Percentiles rank a stretch among this genome's conserved stretches.
Evolutionary conservation across 2,329 filamentous ascomycete genomes (phyloP).

Genomic region (Alternaria rosae): DNA sequence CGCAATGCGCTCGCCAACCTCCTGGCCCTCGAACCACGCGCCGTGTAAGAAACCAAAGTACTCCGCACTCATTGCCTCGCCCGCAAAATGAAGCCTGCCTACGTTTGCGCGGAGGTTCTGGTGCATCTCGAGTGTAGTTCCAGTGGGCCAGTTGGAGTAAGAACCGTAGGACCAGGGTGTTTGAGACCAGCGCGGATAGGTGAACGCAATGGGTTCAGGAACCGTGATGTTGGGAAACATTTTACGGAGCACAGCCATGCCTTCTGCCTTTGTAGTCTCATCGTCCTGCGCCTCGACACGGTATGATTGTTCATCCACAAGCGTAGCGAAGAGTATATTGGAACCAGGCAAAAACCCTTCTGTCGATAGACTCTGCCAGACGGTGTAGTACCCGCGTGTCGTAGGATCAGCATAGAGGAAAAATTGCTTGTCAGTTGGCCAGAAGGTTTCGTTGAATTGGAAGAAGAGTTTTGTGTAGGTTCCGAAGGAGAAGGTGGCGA

Average conservation of each 20-base stretch:
- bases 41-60: slow-evolving; percentile 72
- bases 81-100: slow-evolving; percentile 68
- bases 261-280: slow-evolving; percentile 63
- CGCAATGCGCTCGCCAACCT: slow-evolving; percentile 43
- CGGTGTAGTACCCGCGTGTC: slow-evolving; percentile 62
- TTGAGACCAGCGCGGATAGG: slow-evolving; percentile 66
- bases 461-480: slow-evolving; percentile 78
- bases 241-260: slow-evolving; percentile 63
- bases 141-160: slow-evolving; percentile 73
- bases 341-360: slow-evolving; percentile 67
- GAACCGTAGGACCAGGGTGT: slow-evolving; percentile 64
- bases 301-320: slow-evolving; percentile 64
- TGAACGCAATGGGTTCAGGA: slow-evolving; percentile 67
- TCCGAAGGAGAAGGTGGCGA: slow-evolving; percentile 71
- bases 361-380: slow-evolving; percentile 69
- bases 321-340: slow-evolving; percentile 71
- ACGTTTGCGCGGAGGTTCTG: slow-evolving; percentile 73
- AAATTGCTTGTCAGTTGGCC: slow-evolving; percentile 64
- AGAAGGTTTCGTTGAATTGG: slow-evolving; percentile 73
- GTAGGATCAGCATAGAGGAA: slow-evolving; percentile 61
- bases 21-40: slow-evolving; percentile 47
- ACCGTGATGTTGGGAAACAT: slow-evolving; percentile 68
- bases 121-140: slow-evolving; percentile 69
- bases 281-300: slow-evolving; percentile 67
- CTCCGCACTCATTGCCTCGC: slow-evolving; percentile 68